phyloP scores from a whole-genome alignment of 768 basidiomycete genomes.

The Suillus subluteus region DNA sequence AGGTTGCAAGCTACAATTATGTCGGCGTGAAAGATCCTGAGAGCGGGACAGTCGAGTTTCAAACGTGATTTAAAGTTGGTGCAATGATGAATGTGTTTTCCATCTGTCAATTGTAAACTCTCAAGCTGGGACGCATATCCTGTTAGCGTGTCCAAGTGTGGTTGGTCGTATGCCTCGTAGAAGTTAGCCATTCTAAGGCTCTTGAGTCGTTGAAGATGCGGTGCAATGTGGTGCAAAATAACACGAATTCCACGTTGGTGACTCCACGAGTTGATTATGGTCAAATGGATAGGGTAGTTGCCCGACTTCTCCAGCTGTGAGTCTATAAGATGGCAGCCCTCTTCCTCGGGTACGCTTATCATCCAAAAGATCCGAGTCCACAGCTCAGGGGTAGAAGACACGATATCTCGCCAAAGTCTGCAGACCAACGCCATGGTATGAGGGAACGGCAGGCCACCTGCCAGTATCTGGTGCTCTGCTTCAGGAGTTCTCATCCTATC shows the following conservation, averaged over 20 bases:
- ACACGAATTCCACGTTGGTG: not conserved
- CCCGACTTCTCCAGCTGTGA: not conserved
- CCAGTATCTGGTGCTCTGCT: not conserved
- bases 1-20: not conserved
- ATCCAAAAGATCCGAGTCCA: conserved; percentile 4
- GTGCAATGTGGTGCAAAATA: not conserved
- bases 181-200: not conserved
- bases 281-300: not conserved
- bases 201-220: not conserved
- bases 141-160: not conserved
- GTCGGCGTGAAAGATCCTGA: not conserved
- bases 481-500: not conserved
- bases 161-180: no score
- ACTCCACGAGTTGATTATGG: not conserved
- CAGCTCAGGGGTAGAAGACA: conserved; percentile 1
- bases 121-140: conserved; percentile 1
- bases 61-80: not conserved
- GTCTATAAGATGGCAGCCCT: not conserved
- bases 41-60: not conserved
- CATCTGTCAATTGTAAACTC: not conserved
- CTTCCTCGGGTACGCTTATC: not conserved
- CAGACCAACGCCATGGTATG: not conserved
- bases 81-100: not conserved
- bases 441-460: not conserved
- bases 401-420: not conserved